phyloP scores from a whole-genome alignment of 352 stramenopile species.

The Phytophthora meadii region DNA sequence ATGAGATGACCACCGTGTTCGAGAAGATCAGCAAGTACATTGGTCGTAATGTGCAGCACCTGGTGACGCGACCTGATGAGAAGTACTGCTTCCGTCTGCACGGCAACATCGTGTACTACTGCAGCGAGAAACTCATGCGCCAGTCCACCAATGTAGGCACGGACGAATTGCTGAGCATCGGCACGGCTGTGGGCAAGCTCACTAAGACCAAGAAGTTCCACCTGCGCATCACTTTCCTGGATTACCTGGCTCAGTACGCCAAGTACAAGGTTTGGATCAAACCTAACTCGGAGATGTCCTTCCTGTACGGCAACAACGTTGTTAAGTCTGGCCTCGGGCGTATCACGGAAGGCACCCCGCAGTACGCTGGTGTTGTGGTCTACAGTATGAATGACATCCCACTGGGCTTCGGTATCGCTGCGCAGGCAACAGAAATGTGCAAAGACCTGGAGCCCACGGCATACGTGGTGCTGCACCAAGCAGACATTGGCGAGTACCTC shows the following conservation, averaged over 20 bases:
- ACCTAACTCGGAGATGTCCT: slow-evolving; percentile 99
- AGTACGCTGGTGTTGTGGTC: slow-evolving; percentile 98
- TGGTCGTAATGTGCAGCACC: slow-evolving; percentile 95
- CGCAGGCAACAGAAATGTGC: slow-evolving; percentile 95
- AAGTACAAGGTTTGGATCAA: slow-evolving; percentile 99
- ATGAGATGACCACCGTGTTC: slow-evolving; percentile 96
- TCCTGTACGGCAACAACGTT: slow-evolving; percentile 99
- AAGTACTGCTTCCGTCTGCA: slow-evolving; percentile 98
- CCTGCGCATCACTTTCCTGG: slow-evolving; percentile 98
- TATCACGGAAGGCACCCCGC: slow-evolving; percentile 98
- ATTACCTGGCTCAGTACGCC: slow-evolving; percentile 98
- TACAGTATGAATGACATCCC: slow-evolving; percentile 99
- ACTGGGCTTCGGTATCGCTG: slow-evolving; percentile 98
- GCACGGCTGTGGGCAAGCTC: slow-evolving; percentile 99
- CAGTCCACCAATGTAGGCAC: slow-evolving; percentile 94
- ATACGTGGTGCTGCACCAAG: slow-evolving; percentile 99
- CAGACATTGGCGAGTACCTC: slow-evolving; percentile 99
- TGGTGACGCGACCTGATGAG: slow-evolving; percentile 97
- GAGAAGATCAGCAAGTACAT: slow-evolving; percentile 99
- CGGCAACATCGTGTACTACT: slow-evolving; percentile 98
- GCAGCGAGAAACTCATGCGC: slow-evolving; percentile 97
- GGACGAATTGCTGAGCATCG: slow-evolving; percentile 96
- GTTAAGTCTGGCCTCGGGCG: slow-evolving; percentile 97
- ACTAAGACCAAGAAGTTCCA: slow-evolving; percentile 99
- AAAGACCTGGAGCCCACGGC: slow-evolving; percentile 96